Percentiles rank a stretch among this genome's conserved stretches.
These are phyloP conservation scores for Saccharomycopsis oosterbeekiorum DNA, from an alignment of 805 yeast genomes.

Conservation along the genomic window DNA sequence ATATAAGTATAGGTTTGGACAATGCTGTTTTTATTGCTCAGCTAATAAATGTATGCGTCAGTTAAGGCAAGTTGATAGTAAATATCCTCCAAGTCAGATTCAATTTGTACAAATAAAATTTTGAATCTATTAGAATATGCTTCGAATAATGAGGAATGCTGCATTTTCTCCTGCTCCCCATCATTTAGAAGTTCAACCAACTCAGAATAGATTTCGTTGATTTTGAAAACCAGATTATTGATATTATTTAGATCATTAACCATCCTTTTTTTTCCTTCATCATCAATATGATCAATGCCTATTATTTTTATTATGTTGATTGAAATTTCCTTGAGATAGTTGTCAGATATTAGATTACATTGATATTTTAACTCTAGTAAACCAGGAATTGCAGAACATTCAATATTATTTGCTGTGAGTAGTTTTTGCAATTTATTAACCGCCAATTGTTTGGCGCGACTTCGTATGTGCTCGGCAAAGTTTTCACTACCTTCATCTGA, in stretches of 20 bases:
- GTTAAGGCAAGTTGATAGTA: background rate
- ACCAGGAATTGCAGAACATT: background rate
- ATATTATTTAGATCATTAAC: background rate
- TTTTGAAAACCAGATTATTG: background rate
- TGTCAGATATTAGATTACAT: background rate
- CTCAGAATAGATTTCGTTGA: background rate
- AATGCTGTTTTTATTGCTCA: too few species aligned
- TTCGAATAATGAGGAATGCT: background rate
- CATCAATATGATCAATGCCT: background rate
- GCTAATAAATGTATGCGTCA: background rate
- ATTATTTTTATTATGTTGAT: background rate
- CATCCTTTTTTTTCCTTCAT: background rate
- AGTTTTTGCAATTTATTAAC: background rate
- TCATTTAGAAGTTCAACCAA: background rate
- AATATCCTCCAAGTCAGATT: background rate
- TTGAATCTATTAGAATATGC: background rate
- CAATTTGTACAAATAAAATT: background rate
- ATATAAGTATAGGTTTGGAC: background rate
- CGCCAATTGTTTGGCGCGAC: background rate
- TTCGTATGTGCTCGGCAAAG: too few species aligned
- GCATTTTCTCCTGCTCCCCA: background rate
- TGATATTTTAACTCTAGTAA: background rate
- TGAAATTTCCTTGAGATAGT: background rate
- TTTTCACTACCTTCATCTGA: background rate
- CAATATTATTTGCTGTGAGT: background rate